A percentile compares a stretch with the other conserved stretches of the same genome.
Evolutionary conservation across 2,329 filamentous ascomycete genomes (phyloP).

Genomic region (Paracorniculantispora psalliotae): DNA sequence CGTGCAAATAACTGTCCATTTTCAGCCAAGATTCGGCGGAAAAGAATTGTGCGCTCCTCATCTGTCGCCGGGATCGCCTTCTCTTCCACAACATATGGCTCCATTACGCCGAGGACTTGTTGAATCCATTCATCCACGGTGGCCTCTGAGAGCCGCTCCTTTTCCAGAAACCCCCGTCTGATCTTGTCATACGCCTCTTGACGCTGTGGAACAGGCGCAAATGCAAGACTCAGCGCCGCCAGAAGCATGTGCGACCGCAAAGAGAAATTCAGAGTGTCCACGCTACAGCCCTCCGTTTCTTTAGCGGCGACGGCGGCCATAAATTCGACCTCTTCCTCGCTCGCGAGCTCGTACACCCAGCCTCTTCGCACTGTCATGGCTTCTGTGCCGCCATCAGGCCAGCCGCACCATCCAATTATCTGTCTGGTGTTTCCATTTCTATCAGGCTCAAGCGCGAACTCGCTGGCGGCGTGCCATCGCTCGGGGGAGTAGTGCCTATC

Average conservation of each 20-base stretch:
- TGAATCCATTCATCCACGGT: not conserved
- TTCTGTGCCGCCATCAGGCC: conserved; percentile 12
- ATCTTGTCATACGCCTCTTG: not conserved
- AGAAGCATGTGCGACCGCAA: conserved; percentile 18
- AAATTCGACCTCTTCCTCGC: conserved; percentile 18
- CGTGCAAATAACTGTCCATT: conserved; percentile 8
- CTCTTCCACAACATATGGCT: not conserved
- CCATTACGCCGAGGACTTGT: not conserved
- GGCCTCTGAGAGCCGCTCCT: not conserved
- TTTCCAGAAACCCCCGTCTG: not conserved
- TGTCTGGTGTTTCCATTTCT: conserved; percentile 11
- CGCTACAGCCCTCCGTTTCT: conserved; percentile 12
- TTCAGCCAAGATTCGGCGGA: not conserved
- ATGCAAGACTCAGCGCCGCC: conserved; percentile 12
- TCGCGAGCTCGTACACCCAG: conserved; percentile 17
- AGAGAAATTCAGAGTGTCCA: conserved; percentile 12
- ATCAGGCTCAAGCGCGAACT: conserved; percentile 9
- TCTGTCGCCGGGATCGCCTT: not conserved
- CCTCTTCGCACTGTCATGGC: conserved; percentile 3
- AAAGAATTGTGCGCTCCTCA: not conserved
- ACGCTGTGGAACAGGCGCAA: conserved; percentile 1
- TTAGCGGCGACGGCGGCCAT: conserved; percentile 16
- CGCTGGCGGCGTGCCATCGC: conserved; percentile 1
- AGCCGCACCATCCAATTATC: conserved; percentile 13
- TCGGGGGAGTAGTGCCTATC: not conserved